These are phyloP conservation scores for Trypanosoma theileri DNA, from an alignment of 208 protist genomes.

Conservation along the genomic window DNA sequence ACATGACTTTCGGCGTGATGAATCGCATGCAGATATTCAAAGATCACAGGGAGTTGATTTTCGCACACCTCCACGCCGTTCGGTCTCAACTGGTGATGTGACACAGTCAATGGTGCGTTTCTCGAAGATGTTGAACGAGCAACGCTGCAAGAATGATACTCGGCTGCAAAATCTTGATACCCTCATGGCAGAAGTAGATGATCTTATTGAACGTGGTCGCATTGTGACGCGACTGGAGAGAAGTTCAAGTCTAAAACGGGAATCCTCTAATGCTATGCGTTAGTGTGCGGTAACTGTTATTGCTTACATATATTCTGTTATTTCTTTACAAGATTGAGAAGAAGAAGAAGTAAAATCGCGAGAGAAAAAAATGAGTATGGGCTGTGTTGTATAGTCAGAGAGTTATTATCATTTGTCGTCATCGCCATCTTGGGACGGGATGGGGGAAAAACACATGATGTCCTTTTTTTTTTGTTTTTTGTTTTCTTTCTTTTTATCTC, in stretches of 20 bases:
- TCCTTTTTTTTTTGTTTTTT: background rate
- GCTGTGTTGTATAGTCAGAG: too few relatives aligned
- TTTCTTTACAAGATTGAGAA: slow-evolving; percentile 17
- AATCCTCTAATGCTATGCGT: background rate
- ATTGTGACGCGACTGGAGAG: slow-evolving; percentile 3
- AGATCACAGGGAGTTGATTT: background rate
- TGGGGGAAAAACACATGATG: too few relatives aligned
- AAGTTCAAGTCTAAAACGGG: background rate
- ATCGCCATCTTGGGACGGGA: too few relatives aligned
- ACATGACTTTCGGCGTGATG: background rate
- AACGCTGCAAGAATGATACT: slow-evolving; percentile 32
- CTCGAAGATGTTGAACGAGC: slow-evolving; percentile 35
- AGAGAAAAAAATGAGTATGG: too few relatives aligned
- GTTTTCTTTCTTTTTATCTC: background rate
- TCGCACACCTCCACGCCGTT: background rate
- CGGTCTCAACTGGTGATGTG: slow-evolving; percentile 27
- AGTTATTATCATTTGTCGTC: too few relatives aligned
- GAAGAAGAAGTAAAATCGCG: too few relatives aligned
- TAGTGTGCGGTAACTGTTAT: background rate
- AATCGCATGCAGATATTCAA: background rate
- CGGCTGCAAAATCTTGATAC: slow-evolving; percentile 33
- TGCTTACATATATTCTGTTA: background rate
- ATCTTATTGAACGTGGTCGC: slow-evolving; percentile 43
- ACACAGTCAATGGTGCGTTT: slow-evolving; percentile 57
- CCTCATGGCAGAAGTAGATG: slow-evolving; percentile 46